These are phyloP conservation scores for Aspergillus uvarum DNA, from an alignment of 2,329 filamentous ascomycete species.

Conservation along the genomic window DNA sequence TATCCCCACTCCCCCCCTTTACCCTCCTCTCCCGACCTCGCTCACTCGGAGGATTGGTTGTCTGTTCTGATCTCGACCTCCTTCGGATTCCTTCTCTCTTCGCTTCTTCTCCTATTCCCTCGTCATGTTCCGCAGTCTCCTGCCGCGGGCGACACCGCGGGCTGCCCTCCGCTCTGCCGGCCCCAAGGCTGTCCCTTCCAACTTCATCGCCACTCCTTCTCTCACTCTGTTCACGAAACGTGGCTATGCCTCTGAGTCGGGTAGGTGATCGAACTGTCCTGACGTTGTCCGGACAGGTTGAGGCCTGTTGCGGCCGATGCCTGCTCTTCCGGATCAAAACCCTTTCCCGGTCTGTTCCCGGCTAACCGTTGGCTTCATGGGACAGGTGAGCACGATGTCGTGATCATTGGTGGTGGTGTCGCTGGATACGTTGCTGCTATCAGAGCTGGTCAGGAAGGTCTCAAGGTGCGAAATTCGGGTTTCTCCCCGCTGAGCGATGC, in stretches of 20 bases:
- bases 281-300: background rate
- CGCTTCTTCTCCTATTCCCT: slow-evolving; percentile 21
- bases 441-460: slow-evolving; percentile 94
- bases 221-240: slow-evolving; percentile 55
- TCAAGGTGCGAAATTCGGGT: slow-evolving; percentile 67
- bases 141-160: slow-evolving; percentile 52
- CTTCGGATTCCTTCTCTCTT: slow-evolving; percentile 24
- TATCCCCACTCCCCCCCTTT: slow-evolving; percentile 10
- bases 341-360: background rate
- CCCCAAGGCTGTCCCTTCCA: slow-evolving; percentile 38
- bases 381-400: slow-evolving; percentile 87
- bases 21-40: slow-evolving; percentile 24
- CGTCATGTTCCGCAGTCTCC: slow-evolving; percentile 54
- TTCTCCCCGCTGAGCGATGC: background rate
- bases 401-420: slow-evolving; percentile 97
- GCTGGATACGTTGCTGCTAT: slow-evolving; percentile 98
- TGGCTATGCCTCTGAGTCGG: slow-evolving; percentile 56
- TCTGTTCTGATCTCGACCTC: slow-evolving; percentile 26
- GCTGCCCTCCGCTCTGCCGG: slow-evolving; percentile 40
- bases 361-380: slow-evolving; percentile 19
- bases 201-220: slow-evolving; percentile 36
- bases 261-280: slow-evolving; percentile 25
- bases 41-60: slow-evolving; percentile 31
- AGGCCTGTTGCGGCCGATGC: slow-evolving; percentile 6
- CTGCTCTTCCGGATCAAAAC: slow-evolving; percentile 20